phyloP scores from a whole-genome alignment of 352 stramenopile species.

The Stephanocyclus meneghinianus region DNA sequence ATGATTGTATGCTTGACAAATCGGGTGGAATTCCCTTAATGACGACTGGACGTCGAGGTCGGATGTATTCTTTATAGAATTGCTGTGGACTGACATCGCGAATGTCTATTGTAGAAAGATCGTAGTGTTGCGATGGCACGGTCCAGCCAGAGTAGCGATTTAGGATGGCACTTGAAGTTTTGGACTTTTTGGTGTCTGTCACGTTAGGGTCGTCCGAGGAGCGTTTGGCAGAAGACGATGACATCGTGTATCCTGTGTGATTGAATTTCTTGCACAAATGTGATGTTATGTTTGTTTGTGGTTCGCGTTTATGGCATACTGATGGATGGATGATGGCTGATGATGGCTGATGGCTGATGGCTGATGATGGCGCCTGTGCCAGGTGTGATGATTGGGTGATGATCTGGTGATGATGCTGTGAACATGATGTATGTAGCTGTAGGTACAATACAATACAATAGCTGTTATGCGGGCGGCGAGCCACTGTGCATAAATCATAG shows the following conservation, averaged over 20 bases:
- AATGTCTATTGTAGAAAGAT: slow-evolving; percentile 27
- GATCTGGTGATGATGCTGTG: no score
- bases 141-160: slow-evolving; percentile 53
- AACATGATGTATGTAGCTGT: no score
- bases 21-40: slow-evolving; percentile 32
- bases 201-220: not conserved
- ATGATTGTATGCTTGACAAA: not conserved
- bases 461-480: no score
- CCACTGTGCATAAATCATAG: no score
- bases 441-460: no score
- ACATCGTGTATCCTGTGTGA: not conserved
- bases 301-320: no score
- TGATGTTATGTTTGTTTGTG: no score
- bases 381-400: no score
- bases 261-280: not conserved
- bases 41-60: slow-evolving; percentile 85
- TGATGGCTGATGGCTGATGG: no score
- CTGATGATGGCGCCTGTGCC: no score
- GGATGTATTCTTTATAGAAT: slow-evolving; percentile 74
- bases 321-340: no score
- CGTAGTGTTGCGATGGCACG: slow-evolving; percentile 38
- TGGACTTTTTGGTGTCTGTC: not conserved
- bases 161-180: not conserved
- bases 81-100: not conserved
- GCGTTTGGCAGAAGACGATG: not conserved